phyloP scores from a whole-genome alignment of 192 early-diverging fungal species.

The Thoreauomyces humboldtii region DNA sequence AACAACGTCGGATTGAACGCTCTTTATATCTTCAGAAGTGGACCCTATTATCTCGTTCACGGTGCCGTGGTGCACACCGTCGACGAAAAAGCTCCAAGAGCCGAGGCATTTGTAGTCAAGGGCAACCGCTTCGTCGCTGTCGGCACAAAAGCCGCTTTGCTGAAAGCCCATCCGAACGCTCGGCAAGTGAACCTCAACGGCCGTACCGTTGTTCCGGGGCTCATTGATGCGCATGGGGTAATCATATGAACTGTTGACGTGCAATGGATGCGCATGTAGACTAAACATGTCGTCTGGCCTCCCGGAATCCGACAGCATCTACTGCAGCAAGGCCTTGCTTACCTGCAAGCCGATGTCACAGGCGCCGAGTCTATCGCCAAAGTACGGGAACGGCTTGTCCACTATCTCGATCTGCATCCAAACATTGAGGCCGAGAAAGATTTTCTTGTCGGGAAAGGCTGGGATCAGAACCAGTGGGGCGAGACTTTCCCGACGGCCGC shows the following conservation, averaged over 20 bases:
- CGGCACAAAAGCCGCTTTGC: conserved; percentile 15
- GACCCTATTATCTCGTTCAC: conserved; percentile 36
- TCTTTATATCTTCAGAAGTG: too few species aligned
- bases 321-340: conserved; percentile 28
- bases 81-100: conserved; percentile 24
- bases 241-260: too few species aligned
- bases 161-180: neutral
- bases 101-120: conserved; percentile 40
- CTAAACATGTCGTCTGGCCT: neutral
- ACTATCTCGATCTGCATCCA: conserved; percentile 32
- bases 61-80: conserved; percentile 45
- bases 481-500: conserved; percentile 19
- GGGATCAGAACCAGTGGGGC: conserved; percentile 53
- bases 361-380: conserved; percentile 15
- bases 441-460: conserved; percentile 52
- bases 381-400: conserved; percentile 10
- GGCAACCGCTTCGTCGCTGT: conserved; percentile 41
- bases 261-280: neutral
- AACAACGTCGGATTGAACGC: too few species aligned
- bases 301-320: conserved; percentile 36
- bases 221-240: conserved; percentile 55
- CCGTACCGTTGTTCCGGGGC: conserved; percentile 41
- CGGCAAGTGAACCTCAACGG: conserved; percentile 22
- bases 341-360: conserved; percentile 31
- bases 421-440: conserved; percentile 10